Percentiles rank a stretch among this genome's conserved stretches.
Conservation (phyloP, 1,284 basidiomycete species). For the Heterobasidion parviporum region DNA sequence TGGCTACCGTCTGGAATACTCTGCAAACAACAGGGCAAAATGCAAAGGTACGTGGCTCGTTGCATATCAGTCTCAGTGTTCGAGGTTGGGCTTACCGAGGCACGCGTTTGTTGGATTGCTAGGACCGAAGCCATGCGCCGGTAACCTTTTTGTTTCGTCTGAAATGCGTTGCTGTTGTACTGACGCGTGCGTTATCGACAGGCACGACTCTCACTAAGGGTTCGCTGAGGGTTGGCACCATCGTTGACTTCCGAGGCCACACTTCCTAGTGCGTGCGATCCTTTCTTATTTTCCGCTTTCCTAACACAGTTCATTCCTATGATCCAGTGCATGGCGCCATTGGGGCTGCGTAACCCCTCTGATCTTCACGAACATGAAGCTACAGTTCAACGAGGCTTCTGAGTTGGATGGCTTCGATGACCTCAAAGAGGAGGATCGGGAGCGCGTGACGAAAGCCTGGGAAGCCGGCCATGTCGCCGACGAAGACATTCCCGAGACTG, state of each 20-base stretch:
- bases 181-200: constrained; percentile 19
- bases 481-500: constrained; percentile 70
- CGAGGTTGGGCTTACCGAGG: constrained; percentile 16
- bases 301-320: neutral
- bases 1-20: constrained; percentile 76
- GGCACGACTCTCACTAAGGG: constrained; percentile 73
- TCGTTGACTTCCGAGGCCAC: constrained; percentile 71
- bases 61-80: constrained; percentile 14
- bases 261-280: constrained; percentile 55
- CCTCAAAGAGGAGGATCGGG: constrained; percentile 56
- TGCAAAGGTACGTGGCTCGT: constrained; percentile 71
- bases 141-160: constrained; percentile 23
- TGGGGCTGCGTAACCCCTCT: constrained; percentile 74
- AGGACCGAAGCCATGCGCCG: constrained; percentile 77
- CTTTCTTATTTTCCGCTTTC: neutral
- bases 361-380: constrained; percentile 69
- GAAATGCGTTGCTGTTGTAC: constrained; percentile 9
- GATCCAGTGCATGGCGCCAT: constrained; percentile 65
- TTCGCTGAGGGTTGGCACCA: constrained; percentile 62
- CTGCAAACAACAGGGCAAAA: constrained; percentile 56
- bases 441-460: constrained; percentile 60
- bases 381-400: constrained; percentile 44
- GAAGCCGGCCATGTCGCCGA: constrained; percentile 68
- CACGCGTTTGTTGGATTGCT: constrained; percentile 17
- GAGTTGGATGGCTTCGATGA: constrained; percentile 73